These are phyloP conservation scores for Saccharomycopsis oosterbeekiorum DNA, from an alignment of 805 yeast genomes.

Conservation along the genomic window DNA sequence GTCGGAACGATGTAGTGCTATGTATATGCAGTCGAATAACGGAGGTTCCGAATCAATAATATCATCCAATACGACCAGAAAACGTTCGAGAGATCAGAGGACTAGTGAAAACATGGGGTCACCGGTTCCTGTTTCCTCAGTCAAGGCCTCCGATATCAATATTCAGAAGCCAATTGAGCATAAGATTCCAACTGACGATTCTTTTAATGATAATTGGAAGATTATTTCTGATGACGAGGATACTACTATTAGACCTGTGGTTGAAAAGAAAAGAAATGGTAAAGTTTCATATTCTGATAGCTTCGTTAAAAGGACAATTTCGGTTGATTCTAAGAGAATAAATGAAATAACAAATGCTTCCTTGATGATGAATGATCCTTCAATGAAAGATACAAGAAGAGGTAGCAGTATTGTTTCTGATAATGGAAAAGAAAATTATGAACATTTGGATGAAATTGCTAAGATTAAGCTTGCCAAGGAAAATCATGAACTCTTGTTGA, in stretches of 20 bases:
- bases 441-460: slow-evolving; percentile 17
- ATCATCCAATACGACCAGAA: not conserved
- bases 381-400: not conserved
- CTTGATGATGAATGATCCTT: not conserved
- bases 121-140: not conserved
- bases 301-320: not conserved
- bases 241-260: not conserved
- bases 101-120: not conserved
- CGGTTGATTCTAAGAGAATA: not conserved
- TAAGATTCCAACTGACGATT: not conserved
- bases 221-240: not conserved
- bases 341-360: not conserved
- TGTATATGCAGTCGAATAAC: not conserved
- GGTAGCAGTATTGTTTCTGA: not conserved
- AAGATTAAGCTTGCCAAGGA: slow-evolving; percentile 15
- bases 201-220: not conserved
- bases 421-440: slow-evolving; percentile 13
- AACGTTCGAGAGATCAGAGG: not conserved
- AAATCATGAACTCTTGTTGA: slow-evolving; percentile 9
- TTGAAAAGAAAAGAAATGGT: not conserved
- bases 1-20: not conserved
- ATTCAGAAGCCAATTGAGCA: not conserved
- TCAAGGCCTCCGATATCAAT: not conserved
- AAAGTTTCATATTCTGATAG: not conserved
- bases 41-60: not conserved